These are phyloP conservation scores for Auriscalpium vulgare DNA, from an alignment of 768 basidiomycete genomes.

Conservation along the genomic window DNA sequence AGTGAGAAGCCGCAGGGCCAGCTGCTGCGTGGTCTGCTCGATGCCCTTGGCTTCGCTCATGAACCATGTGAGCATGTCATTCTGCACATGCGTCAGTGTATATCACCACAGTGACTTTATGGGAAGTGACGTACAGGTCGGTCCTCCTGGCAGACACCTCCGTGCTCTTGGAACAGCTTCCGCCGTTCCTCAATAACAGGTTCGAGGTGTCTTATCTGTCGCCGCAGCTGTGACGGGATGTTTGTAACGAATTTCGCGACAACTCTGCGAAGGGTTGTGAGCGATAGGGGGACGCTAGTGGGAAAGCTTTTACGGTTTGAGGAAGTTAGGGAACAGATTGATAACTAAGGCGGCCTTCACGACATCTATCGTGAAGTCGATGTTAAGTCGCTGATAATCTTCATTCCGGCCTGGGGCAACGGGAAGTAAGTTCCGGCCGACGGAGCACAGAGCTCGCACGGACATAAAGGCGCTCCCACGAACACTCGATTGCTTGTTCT, in stretches of 20 bases:
- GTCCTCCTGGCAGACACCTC: not conserved
- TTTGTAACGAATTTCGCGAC: not conserved
- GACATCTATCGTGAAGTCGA: conserved; percentile 28
- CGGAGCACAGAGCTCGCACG: conserved; percentile 2
- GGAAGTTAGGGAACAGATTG: conserved; percentile 26
- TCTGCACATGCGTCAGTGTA: conserved; percentile 16
- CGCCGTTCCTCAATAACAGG: not conserved
- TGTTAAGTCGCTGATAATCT: conserved; percentile 27
- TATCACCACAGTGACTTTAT: not conserved
- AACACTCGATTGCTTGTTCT: conserved; percentile 35
- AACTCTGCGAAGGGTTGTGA: not conserved
- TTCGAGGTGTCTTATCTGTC: not conserved
- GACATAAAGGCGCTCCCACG: conserved; percentile 32
- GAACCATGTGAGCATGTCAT: conserved; percentile 36
- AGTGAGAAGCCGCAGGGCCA: conserved; percentile 25
- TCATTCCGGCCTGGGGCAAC: conserved; percentile 26
- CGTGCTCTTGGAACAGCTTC: not conserved
- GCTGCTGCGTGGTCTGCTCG: conserved; percentile 22
- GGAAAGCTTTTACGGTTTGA: conserved; percentile 24
- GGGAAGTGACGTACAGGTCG: not conserved
- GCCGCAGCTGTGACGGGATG: not conserved
- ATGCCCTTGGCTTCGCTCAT: conserved; percentile 25
- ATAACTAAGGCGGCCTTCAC: conserved; percentile 24
- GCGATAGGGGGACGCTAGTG: not conserved
- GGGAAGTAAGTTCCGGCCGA: not conserved